phyloP scores from a whole-genome alignment of 2,329 filamentous ascomycete genomes.

The Tolypocladium inflatum region DNA sequence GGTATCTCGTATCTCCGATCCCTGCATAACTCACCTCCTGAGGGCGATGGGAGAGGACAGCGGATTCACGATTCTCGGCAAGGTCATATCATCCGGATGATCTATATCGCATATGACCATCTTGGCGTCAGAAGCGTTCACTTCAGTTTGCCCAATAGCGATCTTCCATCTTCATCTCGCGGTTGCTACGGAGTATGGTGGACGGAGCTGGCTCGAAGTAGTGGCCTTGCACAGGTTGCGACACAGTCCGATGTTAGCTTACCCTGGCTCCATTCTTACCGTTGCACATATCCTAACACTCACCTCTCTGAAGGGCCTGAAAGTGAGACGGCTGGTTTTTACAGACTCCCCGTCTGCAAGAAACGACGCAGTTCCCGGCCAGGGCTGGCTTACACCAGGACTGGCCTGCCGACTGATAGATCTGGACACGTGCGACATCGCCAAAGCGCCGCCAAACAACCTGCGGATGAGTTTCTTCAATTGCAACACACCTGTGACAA shows the following conservation, averaged over 20 bases:
- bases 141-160: background rate
- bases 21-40: constrained; percentile 1
- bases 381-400: background rate
- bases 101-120: constrained; percentile 3
- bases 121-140: constrained; percentile 2
- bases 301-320: background rate
- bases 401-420: background rate
- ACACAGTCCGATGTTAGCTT: constrained; percentile 1
- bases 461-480: constrained; percentile 1
- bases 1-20: constrained; percentile 1
- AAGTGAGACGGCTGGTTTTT: background rate
- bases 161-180: background rate
- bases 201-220: constrained; percentile 1
- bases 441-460: background rate
- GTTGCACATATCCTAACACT: background rate
- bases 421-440: constrained; percentile 1
- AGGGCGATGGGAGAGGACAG: background rate
- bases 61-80: background rate
- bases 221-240: background rate
- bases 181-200: constrained; percentile 2
- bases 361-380: background rate
- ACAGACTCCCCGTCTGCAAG: background rate
- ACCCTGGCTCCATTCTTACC: background rate
- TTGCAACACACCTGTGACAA: background rate
- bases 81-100: background rate